Base-by-base conservation (phyloP, 371 early-diverging fungal species). In the Mucor saturninus region DNA sequence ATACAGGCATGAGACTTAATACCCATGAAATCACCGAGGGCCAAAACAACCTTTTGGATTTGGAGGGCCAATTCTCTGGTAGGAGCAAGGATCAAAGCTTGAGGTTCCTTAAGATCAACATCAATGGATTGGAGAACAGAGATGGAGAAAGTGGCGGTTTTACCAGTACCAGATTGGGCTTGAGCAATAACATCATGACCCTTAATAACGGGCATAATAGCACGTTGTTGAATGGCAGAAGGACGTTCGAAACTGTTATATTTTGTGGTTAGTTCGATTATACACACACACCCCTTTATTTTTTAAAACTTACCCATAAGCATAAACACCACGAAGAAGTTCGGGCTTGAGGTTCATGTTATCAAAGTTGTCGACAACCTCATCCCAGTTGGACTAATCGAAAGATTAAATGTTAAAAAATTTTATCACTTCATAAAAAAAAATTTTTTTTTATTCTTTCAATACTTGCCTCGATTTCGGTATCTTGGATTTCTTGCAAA, bases 131-230 rank as follows among this genome's bases (percentile, higher is more conserved):
- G 95, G 54, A 98, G 85, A 52, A 93, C 86, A 30, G 91, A 91
- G 69, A 98, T 93, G 51, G 93, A 93, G 88, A 98, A 96, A 51
- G 97, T 96, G 62, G 95, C 98, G 30, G 98, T 98, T 73, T 98
- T 98, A 70, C 98, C 98, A 54, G 98, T 98, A 79, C 98, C 98
- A 68, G 96, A 96, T 76, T 97, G 95, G 39, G 97, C 96, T 80
- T 97, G 97, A 38, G 95, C 95, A 71, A 94, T 94, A 65, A 96
- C 94, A 83, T 97, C 95, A 67, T 87, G 88, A 32, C 91, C 92
- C 78, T 83, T 85, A 65, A 91, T 77, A 45, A 95, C 92, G 51
- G 93, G 92, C 78, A 89, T 79, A 65, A 96, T 96, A 65, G 95
- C 96, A 74, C 93, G 86, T 72, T 93, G 92, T 81, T 96, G 97